Conservation (phyloP, 2,329 filamentous ascomycete genomes). For the Orbilia oligospora region DNA sequence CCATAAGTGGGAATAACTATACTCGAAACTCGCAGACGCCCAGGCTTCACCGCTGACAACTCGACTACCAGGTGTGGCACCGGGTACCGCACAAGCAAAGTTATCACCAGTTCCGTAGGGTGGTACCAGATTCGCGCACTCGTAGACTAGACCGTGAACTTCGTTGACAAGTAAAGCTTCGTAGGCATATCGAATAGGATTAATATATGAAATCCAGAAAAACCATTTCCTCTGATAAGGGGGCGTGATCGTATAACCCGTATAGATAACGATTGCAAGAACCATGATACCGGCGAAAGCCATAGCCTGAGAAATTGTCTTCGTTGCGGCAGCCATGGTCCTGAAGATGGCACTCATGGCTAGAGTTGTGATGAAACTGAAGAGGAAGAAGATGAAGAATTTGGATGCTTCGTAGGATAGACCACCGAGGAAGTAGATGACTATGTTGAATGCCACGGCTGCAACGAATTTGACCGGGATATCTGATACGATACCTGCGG, state of each 20-base stretch:
- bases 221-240: slow-evolving; percentile 47
- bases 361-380: slow-evolving; percentile 75
- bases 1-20: slow-evolving; percentile 75
- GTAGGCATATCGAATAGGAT: slow-evolving; percentile 77
- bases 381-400: slow-evolving; percentile 77
- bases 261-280: slow-evolving; percentile 75
- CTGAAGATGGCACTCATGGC: slow-evolving; percentile 76
- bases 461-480: slow-evolving; percentile 74
- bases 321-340: slow-evolving; percentile 79
- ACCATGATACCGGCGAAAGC: slow-evolving; percentile 75
- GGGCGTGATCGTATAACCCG: slow-evolving; percentile 68
- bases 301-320: slow-evolving; percentile 76
- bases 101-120: slow-evolving; percentile 65
- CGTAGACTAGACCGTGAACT: slow-evolving; percentile 72
- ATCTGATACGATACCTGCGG: slow-evolving; percentile 72
- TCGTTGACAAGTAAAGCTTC: slow-evolving; percentile 76
- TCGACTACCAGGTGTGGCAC: slow-evolving; percentile 71
- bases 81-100: slow-evolving; percentile 72
- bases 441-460: slow-evolving; percentile 71
- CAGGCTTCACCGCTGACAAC: slow-evolving; percentile 73
- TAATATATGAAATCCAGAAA: slow-evolving; percentile 69
- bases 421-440: slow-evolving; percentile 73
- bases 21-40: slow-evolving; percentile 72
- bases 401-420: slow-evolving; percentile 68
- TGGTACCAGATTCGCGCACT: slow-evolving; percentile 75